Evolutionary conservation across 495 filamentous ascomycete species (phyloP), one percentile per base, ranked within the genome.

Genomic region (Penicillium canariense): DNA sequence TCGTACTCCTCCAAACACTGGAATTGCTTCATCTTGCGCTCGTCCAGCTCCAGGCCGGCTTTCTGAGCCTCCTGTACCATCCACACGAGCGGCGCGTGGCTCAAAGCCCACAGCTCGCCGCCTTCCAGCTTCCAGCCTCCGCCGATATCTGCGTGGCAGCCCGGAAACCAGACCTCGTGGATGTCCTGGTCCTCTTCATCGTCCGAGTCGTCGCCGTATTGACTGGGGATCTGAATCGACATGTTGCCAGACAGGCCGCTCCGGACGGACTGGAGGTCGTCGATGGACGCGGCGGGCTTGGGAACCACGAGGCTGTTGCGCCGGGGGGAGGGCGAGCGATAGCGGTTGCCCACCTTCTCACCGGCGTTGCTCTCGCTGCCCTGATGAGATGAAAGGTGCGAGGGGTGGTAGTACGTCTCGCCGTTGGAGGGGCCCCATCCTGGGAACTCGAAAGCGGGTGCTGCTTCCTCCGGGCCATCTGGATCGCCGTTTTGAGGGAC

Each of bases 101-200:
- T 88, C 11, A 91, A 76, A 2, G 87, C 69, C 60, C 73, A 76
- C 39, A 78, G 74, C 63, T 85, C 81, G 1, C 77, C 84, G 0
- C 70, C 61, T 0, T 72, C 56, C 4, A 87, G 69, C 49, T 84
- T 83, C 90, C 90, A 96, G 1, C 90, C 90, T 20, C 91, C 90
- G 14, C 90, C 90, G 26, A 95, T 84, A 57, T 95, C 90, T 9
- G 82, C 89, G 61, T 95, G 90, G 30, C 85, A 84, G 34, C 90
- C 90, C 0, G 88, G 79, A 64, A 94, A 95, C 90, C 90, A 94
- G 9, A 92, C 76, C 56, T 91, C 88, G 60, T 89, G 84, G 50
- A 94, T 86, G 60, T 93, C 87, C 57, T 92, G 88, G 18, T 63
- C 68, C 0, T 80, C 77, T 17, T 87, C 85, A 30, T 85, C 85